phyloP scores from a whole-genome alignment of 129 eudicot genomes.

The Mikania micrantha region DNA sequence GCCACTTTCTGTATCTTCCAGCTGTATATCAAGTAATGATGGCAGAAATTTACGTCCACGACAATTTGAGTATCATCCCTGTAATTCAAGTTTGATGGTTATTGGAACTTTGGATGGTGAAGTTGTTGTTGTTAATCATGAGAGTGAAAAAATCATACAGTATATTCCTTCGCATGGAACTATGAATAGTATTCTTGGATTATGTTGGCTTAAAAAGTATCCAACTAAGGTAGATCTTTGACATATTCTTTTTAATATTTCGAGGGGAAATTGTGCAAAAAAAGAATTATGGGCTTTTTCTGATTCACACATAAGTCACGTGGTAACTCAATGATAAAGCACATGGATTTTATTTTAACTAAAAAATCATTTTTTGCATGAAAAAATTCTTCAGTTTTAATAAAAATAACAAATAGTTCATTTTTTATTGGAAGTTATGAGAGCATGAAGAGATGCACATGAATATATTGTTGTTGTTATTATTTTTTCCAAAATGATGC shows the following conservation, averaged over 20 bases:
- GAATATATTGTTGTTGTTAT: too few species aligned
- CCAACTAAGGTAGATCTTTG: slow-evolving; percentile 65
- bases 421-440: background rate
- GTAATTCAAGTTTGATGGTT: slow-evolving; percentile 70
- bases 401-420: too few species aligned
- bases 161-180: slow-evolving; percentile 77
- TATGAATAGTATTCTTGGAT: slow-evolving; percentile 79
- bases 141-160: slow-evolving; percentile 58
- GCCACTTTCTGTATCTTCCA: slow-evolving; percentile 43
- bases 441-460: background rate
- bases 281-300: background rate
- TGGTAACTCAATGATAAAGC: background rate
- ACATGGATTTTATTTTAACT: background rate
- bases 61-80: slow-evolving; percentile 90
- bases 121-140: slow-evolving; percentile 82
- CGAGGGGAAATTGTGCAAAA: background rate
- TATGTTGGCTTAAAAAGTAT: slow-evolving; percentile 83
- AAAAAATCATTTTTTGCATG: background rate
- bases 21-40: slow-evolving; percentile 30
- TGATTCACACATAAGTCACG: background rate
- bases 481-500: background rate
- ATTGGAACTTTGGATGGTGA: slow-evolving; percentile 96
- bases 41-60: slow-evolving; percentile 64
- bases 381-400: background rate
- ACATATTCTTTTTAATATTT: background rate